A percentile compares a stretch with the other conserved stretches of the same genome.
Evolutionary conservation across 1,284 basidiomycete species (phyloP).

Genomic region (Sphaerobolus stellatus): DNA sequence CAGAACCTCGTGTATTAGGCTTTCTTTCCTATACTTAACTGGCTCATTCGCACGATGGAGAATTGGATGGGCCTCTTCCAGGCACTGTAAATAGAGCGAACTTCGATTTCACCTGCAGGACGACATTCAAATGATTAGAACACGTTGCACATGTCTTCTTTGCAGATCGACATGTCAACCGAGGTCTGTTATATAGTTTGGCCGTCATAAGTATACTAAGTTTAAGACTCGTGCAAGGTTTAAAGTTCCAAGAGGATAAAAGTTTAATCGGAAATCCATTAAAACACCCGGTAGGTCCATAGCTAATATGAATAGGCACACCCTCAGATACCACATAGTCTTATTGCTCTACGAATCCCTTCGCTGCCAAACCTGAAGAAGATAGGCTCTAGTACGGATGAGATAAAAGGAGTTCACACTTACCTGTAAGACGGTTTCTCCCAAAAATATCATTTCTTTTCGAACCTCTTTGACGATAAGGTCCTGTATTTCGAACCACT

Average conservation of each 20-base stretch:
- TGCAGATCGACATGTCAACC: no score
- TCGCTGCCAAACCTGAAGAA: slow-evolving; percentile 11
- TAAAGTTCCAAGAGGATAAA: background rate
- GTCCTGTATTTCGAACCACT: slow-evolving; percentile 98
- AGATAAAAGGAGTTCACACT: slow-evolving; percentile 1
- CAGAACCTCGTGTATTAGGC: no score
- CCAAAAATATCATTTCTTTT: slow-evolving; percentile 97
- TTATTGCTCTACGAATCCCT: slow-evolving; percentile 1
- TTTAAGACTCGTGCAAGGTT: background rate
- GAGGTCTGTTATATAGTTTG: no score
- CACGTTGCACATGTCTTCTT: no score
- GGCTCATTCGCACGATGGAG: no score
- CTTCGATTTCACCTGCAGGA: no score
- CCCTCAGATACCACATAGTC: background rate
- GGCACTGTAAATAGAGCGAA: no score
- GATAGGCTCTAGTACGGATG: background rate
- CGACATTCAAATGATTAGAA: no score
- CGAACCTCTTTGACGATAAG: slow-evolving; percentile 93
- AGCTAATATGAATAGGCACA: background rate
- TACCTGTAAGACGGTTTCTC: slow-evolving; percentile 94
- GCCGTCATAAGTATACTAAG: no score
- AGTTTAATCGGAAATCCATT: background rate
- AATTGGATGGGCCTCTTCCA: no score
- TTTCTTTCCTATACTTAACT: no score
- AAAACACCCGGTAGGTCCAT: background rate